These are phyloP conservation scores for Cladosporium halotolerans DNA, from an alignment of 2,329 filamentous ascomycete species.

Conservation along the genomic window DNA sequence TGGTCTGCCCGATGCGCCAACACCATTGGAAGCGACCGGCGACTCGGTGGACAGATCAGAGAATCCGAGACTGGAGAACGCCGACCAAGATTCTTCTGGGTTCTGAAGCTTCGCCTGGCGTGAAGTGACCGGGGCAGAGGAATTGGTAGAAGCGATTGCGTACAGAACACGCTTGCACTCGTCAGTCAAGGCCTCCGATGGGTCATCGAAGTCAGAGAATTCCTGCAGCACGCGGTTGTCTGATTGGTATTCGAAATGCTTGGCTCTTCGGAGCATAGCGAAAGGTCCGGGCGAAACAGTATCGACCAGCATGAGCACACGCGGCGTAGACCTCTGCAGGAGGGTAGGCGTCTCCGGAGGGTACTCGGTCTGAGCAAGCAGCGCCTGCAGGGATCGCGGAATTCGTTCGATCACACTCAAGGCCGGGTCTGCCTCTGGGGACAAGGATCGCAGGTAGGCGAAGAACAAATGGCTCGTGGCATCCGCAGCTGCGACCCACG, in stretches of 20 bases:
- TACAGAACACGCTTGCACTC: slow-evolving; percentile 88
- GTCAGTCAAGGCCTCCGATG: slow-evolving; percentile 79
- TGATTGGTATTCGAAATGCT: slow-evolving; percentile 91
- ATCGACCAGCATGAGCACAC: slow-evolving; percentile 95
- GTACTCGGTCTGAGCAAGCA: slow-evolving; percentile 89
- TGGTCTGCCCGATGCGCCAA: slow-evolving; percentile 20
- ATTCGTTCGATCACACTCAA: slow-evolving; percentile 76
- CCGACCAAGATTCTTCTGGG: slow-evolving; percentile 87
- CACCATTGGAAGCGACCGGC: slow-evolving; percentile 15
- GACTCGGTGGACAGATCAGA: slow-evolving; percentile 50
- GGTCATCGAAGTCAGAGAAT: slow-evolving; percentile 85
- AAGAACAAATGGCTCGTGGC: slow-evolving; percentile 97
- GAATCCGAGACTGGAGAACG: slow-evolving; percentile 94
- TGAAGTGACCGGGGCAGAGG: slow-evolving; percentile 56
- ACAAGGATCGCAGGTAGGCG: slow-evolving; percentile 84
- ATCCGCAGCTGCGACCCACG: slow-evolving; percentile 86
- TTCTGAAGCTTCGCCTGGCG: slow-evolving; percentile 22
- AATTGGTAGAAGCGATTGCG: slow-evolving; percentile 81
- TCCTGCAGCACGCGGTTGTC: slow-evolving; percentile 76
- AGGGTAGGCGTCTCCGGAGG: slow-evolving; percentile 73
- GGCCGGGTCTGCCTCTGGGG: slow-evolving; percentile 65
- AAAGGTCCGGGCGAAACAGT: slow-evolving; percentile 92
- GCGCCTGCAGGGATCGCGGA: slow-evolving; percentile 82
- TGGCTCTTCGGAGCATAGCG: slow-evolving; percentile 78
- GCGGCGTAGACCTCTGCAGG: slow-evolving; percentile 73